Evolutionary conservation across 164 flowering plant species (phyloP), one percentile per base, ranked within the genome.

Genomic region (Annona squamosa): DNA sequence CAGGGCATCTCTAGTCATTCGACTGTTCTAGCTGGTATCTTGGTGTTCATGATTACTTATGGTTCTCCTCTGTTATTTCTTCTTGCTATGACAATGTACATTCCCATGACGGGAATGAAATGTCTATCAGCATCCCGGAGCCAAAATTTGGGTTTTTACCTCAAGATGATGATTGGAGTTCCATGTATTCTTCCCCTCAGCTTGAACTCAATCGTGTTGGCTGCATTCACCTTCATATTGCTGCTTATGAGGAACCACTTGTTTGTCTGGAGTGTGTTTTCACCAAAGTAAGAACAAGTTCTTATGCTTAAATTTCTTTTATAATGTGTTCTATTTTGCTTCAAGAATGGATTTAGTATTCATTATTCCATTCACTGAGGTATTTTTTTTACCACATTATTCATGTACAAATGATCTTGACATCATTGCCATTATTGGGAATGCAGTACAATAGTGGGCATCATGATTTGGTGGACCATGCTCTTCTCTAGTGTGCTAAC

Each of bases 241-340:
- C 86, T 95, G 73, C 83, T 86, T 66, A 95, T 95, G 99, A 87
- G 93, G 87, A 90, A 90, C 77, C 99, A 95, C 81, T 79, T 95
- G 47, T 95, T 95, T 73, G 82, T 93, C 59, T 95, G 99, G 99
- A 95, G 98, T 64, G 98, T 95, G 74, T 95, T 95, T 78, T 95
- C 99, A 56, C 99, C 99, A 4, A 93, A 95, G 99, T 95, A 88
- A 90, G 96, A 82, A 19, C 9, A 12, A 52, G 59, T 16, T 5
- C 9, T 52, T 52, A 3, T 52, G 9, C 59, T 26, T 52, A 52
- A 52, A 52, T 52, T 52, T 5, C 59, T 52, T 52, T 9, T 52
- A 52, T 52, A 52, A 10, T 52, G 13, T 52, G 9, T 52, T 26
- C 59, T 2, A 52, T 16, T 7, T 10, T 52, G 3, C 59, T 9